Evolutionary conservation across 192 early-diverging fungal genomes (phyloP), one percentile per base, ranked within the genome.

Genomic region (Radiomyces spectabilis): DNA sequence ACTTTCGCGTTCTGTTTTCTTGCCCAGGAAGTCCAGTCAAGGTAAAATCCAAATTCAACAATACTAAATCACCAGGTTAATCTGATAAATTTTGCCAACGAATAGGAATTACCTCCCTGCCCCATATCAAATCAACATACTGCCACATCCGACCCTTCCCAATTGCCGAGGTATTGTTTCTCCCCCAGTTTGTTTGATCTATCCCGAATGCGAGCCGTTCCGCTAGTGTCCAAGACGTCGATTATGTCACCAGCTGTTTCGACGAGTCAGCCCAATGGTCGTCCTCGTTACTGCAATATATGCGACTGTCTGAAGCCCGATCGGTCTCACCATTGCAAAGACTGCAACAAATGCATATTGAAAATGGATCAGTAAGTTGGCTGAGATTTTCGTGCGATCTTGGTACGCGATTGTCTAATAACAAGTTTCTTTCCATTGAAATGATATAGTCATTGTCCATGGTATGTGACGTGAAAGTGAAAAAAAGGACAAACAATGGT

Each of bases 301-400:
- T 67, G 65, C 19, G 24, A 49, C 21, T 30, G 51, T 3, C 27
- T 71, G 45, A 78, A 78, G 40, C 69, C 76, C 8, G 69, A 70
- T 51, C 31, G 76, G 55, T 53, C 66, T 31, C 76, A 78, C 51
- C 76, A 78, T 34, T 78, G 76, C 42, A 66, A 67, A 26, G 73
- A 70, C 12, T 78, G 76, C 49, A 64, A 72, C n/a, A 51, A 54
- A 45, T 79, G 76, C 42, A 62, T 71, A 0, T 40, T 75, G 13
- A 75, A 68, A 49, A 79, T 79, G 76, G 76, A 79, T 47, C 76
- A 79, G 76, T 79, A 73, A 29, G 73, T 66, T 33, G 32, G 7
- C n/a, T 12, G 18, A 12, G 22, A 25, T 24, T 4, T 1, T 18
- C 21, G 25, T 26, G 16, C 42, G 3, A 25, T 30, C 21, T 40